These are phyloP conservation scores for Cryptosporidium baileyi DNA, from an alignment of 169 alveolate genomes.

Conservation along the genomic window DNA sequence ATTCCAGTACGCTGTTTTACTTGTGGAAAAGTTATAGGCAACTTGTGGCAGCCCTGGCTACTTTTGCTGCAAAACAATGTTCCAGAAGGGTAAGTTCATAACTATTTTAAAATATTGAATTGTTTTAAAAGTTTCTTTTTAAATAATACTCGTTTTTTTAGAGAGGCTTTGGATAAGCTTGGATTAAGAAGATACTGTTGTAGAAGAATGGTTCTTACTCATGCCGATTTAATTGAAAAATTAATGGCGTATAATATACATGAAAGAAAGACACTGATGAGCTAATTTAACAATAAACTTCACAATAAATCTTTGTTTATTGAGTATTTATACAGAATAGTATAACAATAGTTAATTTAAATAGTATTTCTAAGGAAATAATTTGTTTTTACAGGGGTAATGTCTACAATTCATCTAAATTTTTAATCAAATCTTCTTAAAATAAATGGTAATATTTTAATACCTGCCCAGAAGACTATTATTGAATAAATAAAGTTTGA, in stretches of 20 bases:
- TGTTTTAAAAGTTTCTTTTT: too few species aligned
- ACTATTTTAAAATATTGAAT: not conserved
- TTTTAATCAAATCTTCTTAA: too few species aligned
- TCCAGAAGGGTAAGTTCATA: constrained; percentile 84
- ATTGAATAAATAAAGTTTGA: too few species aligned
- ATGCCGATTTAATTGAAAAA: constrained; percentile 97
- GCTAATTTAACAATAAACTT: not conserved
- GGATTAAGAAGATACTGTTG: constrained; percentile 92
- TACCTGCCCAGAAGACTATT: constrained; percentile 49
- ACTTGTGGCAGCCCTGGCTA: constrained; percentile 95
- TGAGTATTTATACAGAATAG: too few species aligned
- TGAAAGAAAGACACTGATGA: constrained; percentile 65
- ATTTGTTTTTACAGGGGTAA: too few species aligned
- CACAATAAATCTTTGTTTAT: too few species aligned
- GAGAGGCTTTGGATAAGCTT: constrained; percentile 93
- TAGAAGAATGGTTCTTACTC: constrained; percentile 97
- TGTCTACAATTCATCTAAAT: too few species aligned
- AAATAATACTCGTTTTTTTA: not conserved
- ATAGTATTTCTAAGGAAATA: too few species aligned
- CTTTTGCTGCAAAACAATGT: constrained; percentile 87
- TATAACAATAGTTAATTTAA: not conserved
- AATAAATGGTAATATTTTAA: constrained; percentile 32
- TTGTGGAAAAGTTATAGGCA: constrained; percentile 98
- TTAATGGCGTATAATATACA: constrained; percentile 93
- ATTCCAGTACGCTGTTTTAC: constrained; percentile 99